These are phyloP conservation scores for Oldenlandia corymbosa DNA, from an alignment of 257 asterid species.

Conservation along the genomic window DNA sequence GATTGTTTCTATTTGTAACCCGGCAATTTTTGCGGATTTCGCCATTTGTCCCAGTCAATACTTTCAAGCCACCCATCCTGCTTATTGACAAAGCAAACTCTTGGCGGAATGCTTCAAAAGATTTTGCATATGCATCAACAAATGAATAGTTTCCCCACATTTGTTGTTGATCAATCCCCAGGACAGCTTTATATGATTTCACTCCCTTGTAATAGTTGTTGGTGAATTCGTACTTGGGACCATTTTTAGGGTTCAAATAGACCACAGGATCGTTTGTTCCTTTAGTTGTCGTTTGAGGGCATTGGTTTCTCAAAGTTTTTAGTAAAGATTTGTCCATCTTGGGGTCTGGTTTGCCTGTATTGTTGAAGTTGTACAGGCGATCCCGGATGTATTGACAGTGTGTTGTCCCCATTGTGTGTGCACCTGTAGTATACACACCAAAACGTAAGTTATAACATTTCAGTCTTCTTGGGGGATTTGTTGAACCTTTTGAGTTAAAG, in stretches of 20 bases:
- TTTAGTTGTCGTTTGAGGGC: slow-evolving; percentile 26
- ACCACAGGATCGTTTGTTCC: slow-evolving; percentile 41
- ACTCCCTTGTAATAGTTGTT: slow-evolving; percentile 46
- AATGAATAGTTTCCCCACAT: slow-evolving; percentile 36
- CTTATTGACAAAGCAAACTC: slow-evolving; percentile 48
- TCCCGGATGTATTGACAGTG: slow-evolving; percentile 46
- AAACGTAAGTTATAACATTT: no score
- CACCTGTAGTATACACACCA: slow-evolving; percentile 35
- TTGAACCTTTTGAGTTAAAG: no score
- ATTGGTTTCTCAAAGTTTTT: slow-evolving; percentile 29
- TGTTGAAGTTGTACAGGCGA: slow-evolving; percentile 54
- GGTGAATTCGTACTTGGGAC: slow-evolving; percentile 37
- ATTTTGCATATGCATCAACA: slow-evolving; percentile 36
- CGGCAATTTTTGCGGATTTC: slow-evolving; percentile 60
- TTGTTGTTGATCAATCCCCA: slow-evolving; percentile 49
- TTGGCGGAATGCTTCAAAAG: slow-evolving; percentile 28
- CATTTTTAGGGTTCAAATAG: slow-evolving; percentile 41
- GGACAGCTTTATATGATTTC: slow-evolving; percentile 38
- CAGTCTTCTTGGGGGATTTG: no score
- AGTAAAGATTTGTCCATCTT: slow-evolving; percentile 31
- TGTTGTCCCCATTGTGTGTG: slow-evolving; percentile 69
- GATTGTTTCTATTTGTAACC: slow-evolving; percentile 37
- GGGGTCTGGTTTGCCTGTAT: slow-evolving; percentile 50
- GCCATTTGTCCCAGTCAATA: slow-evolving; percentile 50
- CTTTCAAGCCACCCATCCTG: slow-evolving; percentile 60